These are phyloP conservation scores for Stagonosporopsis cucurbitacearum DNA, from an alignment of 2,329 filamentous ascomycete genomes.

Conservation along the genomic window DNA sequence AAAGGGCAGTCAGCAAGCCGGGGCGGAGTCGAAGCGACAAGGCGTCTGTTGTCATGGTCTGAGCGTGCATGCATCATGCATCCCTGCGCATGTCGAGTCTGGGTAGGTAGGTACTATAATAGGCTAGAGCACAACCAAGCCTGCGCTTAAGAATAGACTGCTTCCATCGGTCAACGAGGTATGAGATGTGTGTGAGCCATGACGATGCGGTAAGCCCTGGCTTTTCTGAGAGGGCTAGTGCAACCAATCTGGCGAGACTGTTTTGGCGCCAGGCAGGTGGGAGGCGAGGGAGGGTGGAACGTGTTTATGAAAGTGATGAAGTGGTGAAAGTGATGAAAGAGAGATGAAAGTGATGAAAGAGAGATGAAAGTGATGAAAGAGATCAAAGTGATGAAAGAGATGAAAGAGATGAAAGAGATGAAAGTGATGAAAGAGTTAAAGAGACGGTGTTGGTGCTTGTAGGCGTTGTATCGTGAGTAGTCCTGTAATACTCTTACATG, in stretches of 20 bases:
- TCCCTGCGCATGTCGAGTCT: constrained; percentile 19
- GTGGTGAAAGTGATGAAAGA: too few relatives aligned
- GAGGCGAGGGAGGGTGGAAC: constrained; percentile 23
- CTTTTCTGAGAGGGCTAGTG: constrained; percentile 10
- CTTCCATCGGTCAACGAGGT: constrained; percentile 21
- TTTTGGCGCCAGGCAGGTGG: constrained; percentile 13
- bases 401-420: too few relatives aligned
- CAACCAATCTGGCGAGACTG: constrained; percentile 15
- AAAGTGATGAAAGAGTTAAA: too few relatives aligned
- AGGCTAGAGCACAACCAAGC: constrained; percentile 13
- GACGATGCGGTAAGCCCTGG: constrained; percentile 23
- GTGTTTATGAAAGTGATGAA: too few relatives aligned
- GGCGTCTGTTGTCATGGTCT: constrained; percentile 20
- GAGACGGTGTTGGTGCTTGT: too few relatives aligned
- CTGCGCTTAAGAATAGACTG: constrained; percentile 26
- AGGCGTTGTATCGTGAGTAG: too few relatives aligned
- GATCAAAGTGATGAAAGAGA: too few relatives aligned
- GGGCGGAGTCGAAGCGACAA: constrained; percentile 35
- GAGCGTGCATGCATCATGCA: constrained; percentile 25
- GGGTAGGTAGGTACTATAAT: too few relatives aligned
- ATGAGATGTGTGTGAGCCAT: too few relatives aligned
- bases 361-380: too few relatives aligned
- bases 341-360: too few relatives aligned
- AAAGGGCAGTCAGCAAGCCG: constrained; percentile 26
- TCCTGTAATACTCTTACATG: too few relatives aligned